phyloP scores from a whole-genome alignment of 768 basidiomycete species.

The Pleurotus pulmonarius region DNA sequence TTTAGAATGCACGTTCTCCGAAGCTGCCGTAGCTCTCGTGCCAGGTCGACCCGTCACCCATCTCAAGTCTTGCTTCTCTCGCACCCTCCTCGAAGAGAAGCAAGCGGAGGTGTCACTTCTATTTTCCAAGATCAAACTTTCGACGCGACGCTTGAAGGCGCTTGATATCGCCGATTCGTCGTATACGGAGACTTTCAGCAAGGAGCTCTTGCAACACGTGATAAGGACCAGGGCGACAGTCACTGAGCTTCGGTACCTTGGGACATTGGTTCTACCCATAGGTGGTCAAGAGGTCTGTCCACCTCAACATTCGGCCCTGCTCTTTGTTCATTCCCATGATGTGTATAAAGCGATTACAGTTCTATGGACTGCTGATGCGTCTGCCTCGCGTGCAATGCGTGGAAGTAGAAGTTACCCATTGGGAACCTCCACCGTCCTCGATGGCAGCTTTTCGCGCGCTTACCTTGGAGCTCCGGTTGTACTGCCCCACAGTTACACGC shows the following conservation, averaged over 20 bases:
- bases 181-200: conserved; percentile 51
- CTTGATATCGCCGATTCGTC: conserved; percentile 62
- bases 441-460: conserved; percentile 56
- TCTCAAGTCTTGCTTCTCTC: conserved; percentile 69
- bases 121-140: conserved; percentile 40
- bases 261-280: conserved; percentile 62
- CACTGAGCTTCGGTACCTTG: conserved; percentile 50
- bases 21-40: conserved; percentile 54
- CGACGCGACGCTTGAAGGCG: conserved; percentile 41
- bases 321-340: background rate
- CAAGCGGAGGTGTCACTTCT: conserved; percentile 47
- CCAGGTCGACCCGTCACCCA: conserved; percentile 57
- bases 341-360: conserved; percentile 46
- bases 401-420: conserved; percentile 63
- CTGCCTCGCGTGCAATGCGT: conserved; percentile 47
- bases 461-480: conserved; percentile 56
- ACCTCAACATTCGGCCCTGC: conserved; percentile 7
- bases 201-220: conserved; percentile 46
- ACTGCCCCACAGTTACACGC: conserved; percentile 45
- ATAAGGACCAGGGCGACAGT: conserved; percentile 29
- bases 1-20: conserved; percentile 66
- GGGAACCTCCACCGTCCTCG: conserved; percentile 55
- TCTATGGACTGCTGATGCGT: conserved; percentile 58
- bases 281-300: conserved; percentile 44
- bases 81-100: conserved; percentile 43